These are phyloP conservation scores for Cantharellus anzutake DNA, from an alignment of 768 basidiomycete genomes.

Conservation along the genomic window DNA sequence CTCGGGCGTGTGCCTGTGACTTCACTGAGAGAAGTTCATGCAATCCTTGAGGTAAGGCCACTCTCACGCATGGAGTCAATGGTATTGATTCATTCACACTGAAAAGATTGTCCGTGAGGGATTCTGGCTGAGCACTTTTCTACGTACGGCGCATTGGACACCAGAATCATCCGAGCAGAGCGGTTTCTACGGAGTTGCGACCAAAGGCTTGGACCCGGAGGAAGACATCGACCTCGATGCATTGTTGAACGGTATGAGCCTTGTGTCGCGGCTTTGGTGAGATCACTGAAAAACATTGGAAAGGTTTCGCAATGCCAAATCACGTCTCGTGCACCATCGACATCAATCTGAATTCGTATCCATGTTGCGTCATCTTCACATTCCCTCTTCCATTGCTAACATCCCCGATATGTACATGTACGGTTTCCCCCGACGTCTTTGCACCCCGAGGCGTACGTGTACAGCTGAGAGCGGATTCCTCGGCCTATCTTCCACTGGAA, in stretches of 20 bases:
- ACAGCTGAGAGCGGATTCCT: slow-evolving; percentile 37
- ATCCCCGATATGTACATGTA: slow-evolving; percentile 41
- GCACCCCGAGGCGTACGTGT: slow-evolving; percentile 36
- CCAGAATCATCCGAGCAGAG: not conserved
- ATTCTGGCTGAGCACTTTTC: slow-evolving; percentile 65
- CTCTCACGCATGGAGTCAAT: not conserved
- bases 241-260: not conserved
- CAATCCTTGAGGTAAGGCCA: slow-evolving; percentile 41
- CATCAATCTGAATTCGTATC: not conserved
- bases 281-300: not conserved
- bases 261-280: not conserved
- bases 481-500: slow-evolving; percentile 12
- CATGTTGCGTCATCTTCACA: not conserved
- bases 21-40: slow-evolving; percentile 56
- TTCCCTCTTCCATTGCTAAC: slow-evolving; percentile 53
- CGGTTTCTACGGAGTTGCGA: not conserved
- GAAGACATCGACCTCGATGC: not conserved
- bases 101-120: slow-evolving; percentile 57
- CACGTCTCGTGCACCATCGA: not conserved
- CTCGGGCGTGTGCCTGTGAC: slow-evolving; percentile 54
- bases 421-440: slow-evolving; percentile 39
- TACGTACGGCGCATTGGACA: slow-evolving; percentile 19
- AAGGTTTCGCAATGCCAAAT: not conserved
- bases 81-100: not conserved
- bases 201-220: not conserved